Evolutionary conservation across 768 basidiomycete species (phyloP), one percentile per base, ranked within the genome.

Genomic region (Rhizopogon rudus): DNA sequence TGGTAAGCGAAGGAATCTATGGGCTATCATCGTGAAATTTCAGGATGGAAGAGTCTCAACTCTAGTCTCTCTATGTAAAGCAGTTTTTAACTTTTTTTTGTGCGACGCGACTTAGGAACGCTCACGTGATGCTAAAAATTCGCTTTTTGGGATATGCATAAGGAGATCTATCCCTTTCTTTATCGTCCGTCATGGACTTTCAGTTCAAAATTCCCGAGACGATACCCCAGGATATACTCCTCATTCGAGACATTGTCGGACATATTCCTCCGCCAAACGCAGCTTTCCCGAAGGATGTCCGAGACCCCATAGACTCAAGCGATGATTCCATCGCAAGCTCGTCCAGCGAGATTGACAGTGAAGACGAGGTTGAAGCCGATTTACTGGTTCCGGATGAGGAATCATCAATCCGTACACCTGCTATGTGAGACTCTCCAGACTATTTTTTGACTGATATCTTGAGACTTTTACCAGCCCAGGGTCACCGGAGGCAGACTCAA

Each of bases 311-410:
- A 50, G 54, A 62, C 40, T 58, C 64, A 14, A 67, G 74, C 10
- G 78, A 83, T 52, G 76, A 79, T 62, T 71, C 64, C 14, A 82
- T 82, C 52, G 71, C 75, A 55, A 86, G 83, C 60, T 80, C 83
- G 16, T 76, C 75, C 17, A 65, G 67, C 56, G 81, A 81, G 44
- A 70, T 68, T 40, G 81, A 77, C 54, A 90, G 88, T 57, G 87
- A 88, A 63, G 82, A 83, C 40, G 90, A 90, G 65, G 83, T 89
- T 44, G 86, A 85, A 58, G 85, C 81, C n/a, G 78, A 78, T 56
- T 76, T 87, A 29, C 74, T 78, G 17, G 66, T 64, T 22, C 57
- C 72, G 22, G 80, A 78, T 17, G 75, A 77, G 17, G 77, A 77
- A 16, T 65, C 68, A 9, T 57, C 55, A 43, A 49, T 17, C 25